Conservation (phyloP, 495 filamentous ascomycete genomes). For the Penicillium waksmanii region DNA sequence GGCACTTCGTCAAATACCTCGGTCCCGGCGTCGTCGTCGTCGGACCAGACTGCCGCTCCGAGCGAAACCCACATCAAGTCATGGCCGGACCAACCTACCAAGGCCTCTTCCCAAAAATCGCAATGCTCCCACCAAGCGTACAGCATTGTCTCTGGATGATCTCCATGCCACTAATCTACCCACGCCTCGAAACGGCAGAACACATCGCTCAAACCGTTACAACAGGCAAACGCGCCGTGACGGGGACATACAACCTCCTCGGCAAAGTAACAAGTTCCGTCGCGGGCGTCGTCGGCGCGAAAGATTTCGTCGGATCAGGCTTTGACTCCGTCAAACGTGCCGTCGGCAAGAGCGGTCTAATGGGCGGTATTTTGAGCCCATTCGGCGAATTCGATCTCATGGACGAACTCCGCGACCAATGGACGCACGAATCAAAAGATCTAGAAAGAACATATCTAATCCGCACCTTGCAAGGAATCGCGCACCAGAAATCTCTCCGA, state of each 20-base stretch:
- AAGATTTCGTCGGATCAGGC: slow-evolving; percentile 84
- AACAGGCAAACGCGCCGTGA: slow-evolving; percentile 96
- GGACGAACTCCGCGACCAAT: slow-evolving; percentile 93
- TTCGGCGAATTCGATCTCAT: slow-evolving; percentile 97
- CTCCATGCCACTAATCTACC: slow-evolving; percentile 88
- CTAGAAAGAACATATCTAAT: slow-evolving; percentile 96
- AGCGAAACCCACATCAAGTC: slow-evolving; percentile 87
- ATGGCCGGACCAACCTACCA: slow-evolving; percentile 97
- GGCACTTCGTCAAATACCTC: slow-evolving; percentile 97
- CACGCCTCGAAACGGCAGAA: slow-evolving; percentile 87
- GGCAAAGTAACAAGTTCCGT: slow-evolving; percentile 93
- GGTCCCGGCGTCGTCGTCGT: slow-evolving; percentile 89
- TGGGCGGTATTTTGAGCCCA: slow-evolving; percentile 91
- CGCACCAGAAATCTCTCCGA: slow-evolving; percentile 87
- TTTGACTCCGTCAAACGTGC: slow-evolving; percentile 95
- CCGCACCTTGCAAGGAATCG: slow-evolving; percentile 90
- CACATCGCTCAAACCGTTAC: slow-evolving; percentile 84
- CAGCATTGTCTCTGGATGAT: slow-evolving; percentile 97
- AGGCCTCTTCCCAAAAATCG: slow-evolving; percentile 93
- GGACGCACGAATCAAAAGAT: slow-evolving; percentile 98
- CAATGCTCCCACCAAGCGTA: slow-evolving; percentile 85
- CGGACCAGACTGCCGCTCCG: slow-evolving; percentile 87
- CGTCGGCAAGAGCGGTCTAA: slow-evolving; percentile 90
- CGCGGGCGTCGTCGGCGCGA: slow-evolving; percentile 92
- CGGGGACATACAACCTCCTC: slow-evolving; percentile 89